These are phyloP conservation scores for Lactarius pseudohatsudake DNA, from an alignment of 768 basidiomycete genomes.

Conservation along the genomic window DNA sequence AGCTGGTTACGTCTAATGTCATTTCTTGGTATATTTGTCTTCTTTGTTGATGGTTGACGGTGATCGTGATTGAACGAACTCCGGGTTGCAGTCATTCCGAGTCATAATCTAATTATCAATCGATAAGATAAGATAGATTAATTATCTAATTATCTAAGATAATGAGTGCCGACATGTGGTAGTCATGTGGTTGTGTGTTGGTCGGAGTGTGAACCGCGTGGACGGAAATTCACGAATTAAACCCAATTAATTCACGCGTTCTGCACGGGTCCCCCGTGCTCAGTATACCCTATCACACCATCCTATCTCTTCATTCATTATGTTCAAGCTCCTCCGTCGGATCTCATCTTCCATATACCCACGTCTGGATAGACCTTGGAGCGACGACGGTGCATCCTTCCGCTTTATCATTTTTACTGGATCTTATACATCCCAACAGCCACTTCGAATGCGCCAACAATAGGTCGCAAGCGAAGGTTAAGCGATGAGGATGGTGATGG, in stretches of 20 bases:
- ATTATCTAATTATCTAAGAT: slow-evolving; percentile 18
- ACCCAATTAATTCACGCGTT: slow-evolving; percentile 8
- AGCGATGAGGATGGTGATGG: slow-evolving; percentile 42
- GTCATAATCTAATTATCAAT: neutral
- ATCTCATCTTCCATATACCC: slow-evolving; percentile 70
- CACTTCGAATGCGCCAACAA: slow-evolving; percentile 71
- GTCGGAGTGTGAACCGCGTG: slow-evolving; percentile 25
- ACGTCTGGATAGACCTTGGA: slow-evolving; percentile 73
- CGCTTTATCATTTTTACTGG: slow-evolving; percentile 12
- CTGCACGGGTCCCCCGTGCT: neutral
- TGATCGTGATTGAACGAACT: neutral
- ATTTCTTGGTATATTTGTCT: slow-evolving; percentile 39
- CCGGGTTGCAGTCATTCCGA: slow-evolving; percentile 1
- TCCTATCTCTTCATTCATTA: slow-evolving; percentile 31
- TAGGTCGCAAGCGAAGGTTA: slow-evolving; percentile 63
- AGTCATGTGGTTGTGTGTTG: slow-evolving; percentile 7
- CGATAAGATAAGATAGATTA: slow-evolving; percentile 16
- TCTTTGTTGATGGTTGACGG: neutral
- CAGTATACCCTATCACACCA: slow-evolving; percentile 3
- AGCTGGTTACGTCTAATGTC: slow-evolving; percentile 80
- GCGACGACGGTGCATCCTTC: slow-evolving; percentile 55
- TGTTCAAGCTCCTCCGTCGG: slow-evolving; percentile 72
- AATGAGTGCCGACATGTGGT: neutral
- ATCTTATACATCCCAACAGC: slow-evolving; percentile 42
- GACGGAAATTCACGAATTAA: slow-evolving; percentile 8